Conservation (phyloP, 768 basidiomycete species). For the Vararia minispora region DNA sequence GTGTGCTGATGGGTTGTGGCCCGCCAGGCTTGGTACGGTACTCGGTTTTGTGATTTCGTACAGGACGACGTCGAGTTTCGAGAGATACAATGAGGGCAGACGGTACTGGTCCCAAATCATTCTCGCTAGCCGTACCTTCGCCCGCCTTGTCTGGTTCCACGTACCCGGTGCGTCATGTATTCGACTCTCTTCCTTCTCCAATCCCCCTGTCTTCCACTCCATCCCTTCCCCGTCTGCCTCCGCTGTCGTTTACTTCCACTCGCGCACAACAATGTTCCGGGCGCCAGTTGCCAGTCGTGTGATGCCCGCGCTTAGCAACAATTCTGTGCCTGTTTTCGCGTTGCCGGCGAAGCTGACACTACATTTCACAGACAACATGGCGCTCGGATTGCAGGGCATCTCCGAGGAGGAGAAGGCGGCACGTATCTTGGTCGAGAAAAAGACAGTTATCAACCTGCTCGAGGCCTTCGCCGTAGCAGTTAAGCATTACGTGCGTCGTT, state of each 20-base stretch:
- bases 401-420: constrained; percentile 27
- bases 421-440: constrained; percentile 51
- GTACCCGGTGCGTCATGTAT: constrained; percentile 34
- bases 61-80: constrained; percentile 61
- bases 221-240: too few species aligned
- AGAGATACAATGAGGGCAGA: constrained; percentile 68
- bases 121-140: constrained; percentile 40
- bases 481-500: constrained; percentile 43
- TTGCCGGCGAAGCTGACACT: too few species aligned
- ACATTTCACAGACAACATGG: constrained; percentile 20
- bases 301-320: neutral
- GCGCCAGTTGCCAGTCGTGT: too few species aligned
- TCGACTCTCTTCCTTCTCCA: neutral
- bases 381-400: constrained; percentile 12
- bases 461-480: constrained; percentile 56
- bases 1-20: constrained; percentile 19
- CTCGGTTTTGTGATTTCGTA: constrained; percentile 69
- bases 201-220: too few species aligned
- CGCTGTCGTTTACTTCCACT: too few species aligned
- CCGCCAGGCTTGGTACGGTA: constrained; percentile 43
- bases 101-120: constrained; percentile 62
- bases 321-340: too few species aligned
- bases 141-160: constrained; percentile 59
- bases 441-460: constrained; percentile 54
- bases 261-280: too few species aligned